These are phyloP conservation scores for Austroboletus novae-zelandiae DNA, from an alignment of 1,284 basidiomycete genomes.

Conservation along the genomic window DNA sequence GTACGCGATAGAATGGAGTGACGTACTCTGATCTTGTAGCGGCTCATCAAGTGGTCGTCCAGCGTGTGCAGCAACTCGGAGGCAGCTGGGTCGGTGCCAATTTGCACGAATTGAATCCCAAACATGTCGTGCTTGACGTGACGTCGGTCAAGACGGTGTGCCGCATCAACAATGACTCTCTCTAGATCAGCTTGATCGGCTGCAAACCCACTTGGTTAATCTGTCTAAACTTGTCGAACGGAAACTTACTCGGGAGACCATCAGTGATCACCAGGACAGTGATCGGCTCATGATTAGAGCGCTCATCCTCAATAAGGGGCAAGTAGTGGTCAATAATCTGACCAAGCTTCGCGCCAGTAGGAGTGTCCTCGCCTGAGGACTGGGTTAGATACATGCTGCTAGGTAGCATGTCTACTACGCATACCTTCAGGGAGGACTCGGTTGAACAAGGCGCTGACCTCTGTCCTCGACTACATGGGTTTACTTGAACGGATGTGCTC, in stretches of 20 bases:
- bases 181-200: constrained; percentile 48
- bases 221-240: neutral
- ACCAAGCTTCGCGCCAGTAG: constrained; percentile 41
- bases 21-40: constrained; percentile 39
- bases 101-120: constrained; percentile 54
- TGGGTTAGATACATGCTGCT: neutral
- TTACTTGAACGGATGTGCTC: neutral
- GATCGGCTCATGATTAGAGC: constrained; percentile 39
- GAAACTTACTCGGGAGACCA: constrained; percentile 44
- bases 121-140: constrained; percentile 37
- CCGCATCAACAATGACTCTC: constrained; percentile 45
- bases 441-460: constrained; percentile 31
- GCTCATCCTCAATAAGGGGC: constrained; percentile 35
- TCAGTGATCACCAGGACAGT: constrained; percentile 48
- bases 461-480: constrained; percentile 18
- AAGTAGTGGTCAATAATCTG: constrained; percentile 41
- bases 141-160: constrained; percentile 45
- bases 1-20: neutral
- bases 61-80: constrained; percentile 43
- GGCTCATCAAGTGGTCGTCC: constrained; percentile 42
- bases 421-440: constrained; percentile 31
- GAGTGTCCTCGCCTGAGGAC: constrained; percentile 38
- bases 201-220: constrained; percentile 18
- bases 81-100: constrained; percentile 45
- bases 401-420: neutral